Evolutionary conservation across 192 early-diverging fungal genomes (phyloP), one percentile per base, ranked within the genome.

Genomic region (Thamnidium elegans): DNA sequence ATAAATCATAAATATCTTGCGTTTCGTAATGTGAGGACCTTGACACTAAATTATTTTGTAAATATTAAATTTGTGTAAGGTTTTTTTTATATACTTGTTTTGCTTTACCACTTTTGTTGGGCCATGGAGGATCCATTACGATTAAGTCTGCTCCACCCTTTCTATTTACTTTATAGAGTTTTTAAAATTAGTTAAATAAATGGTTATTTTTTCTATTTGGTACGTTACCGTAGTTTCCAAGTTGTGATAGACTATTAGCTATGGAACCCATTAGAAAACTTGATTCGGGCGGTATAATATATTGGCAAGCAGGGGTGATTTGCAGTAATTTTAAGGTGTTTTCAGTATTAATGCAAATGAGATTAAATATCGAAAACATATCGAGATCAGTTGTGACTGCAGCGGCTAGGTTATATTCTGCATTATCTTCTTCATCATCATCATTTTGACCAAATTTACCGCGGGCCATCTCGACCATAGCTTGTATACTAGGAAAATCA

Each of bases 111-210:
- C 81, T 84, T 55, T 80, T 77, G 63, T 91, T 91, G 15, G 79
- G 79, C 90, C 90, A 91, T 13, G 90, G 84, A 26, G 85, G 85
- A 48, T 87, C 85, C 74, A 81, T 78, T 3, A 88, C 71, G 42
- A 87, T 73, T 7, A 86, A 69, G 42, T 80, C 69, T 53, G 71
- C 80, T 10, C 71, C 76, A 44, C 66, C 64, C 30, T 50, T 62
- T 34, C 61, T 50, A 9, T 59, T 19, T 3, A 68, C 78, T 79
- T 53, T 19, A n/a, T n/a, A 9, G 4, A 39, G 36, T 26, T 26
- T 26, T 26, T 26, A 26, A 26, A 26, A 26, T 9, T 4, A 15
- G 14, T 21, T 58, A 30, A 5, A 17, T 20, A 10, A 3, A 17
- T 17, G 7, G 15, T 48, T 10, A 17, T 21, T 55, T 36, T 30